phyloP scores from a whole-genome alignment of 805 yeast species.

The Kluyveromyces wickerhamii region DNA sequence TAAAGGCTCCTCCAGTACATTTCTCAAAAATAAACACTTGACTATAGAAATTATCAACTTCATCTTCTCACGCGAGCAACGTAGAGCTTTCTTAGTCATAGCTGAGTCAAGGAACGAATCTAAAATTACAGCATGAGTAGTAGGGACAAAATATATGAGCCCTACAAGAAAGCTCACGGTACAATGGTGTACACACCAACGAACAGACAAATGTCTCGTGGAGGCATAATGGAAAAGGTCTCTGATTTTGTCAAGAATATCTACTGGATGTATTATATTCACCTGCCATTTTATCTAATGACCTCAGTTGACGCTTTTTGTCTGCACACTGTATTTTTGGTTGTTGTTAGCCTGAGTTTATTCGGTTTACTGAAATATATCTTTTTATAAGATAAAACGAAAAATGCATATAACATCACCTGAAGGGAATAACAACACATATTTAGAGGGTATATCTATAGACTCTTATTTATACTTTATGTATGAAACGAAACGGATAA shows the following conservation, averaged over 20 bases:
- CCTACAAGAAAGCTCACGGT: conserved; percentile 12
- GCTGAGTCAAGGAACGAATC: too few species aligned
- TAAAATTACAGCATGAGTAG: neutral
- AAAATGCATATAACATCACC: too few species aligned
- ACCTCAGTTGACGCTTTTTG: conserved; percentile 35
- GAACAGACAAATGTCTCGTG: conserved; percentile 21
- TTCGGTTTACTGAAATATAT: conserved; percentile 32
- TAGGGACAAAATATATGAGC: conserved; percentile 3
- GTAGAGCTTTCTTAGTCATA: too few species aligned
- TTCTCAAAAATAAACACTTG: too few species aligned
- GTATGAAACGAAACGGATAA: too few species aligned
- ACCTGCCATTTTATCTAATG: conserved; percentile 38
- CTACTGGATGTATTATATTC: conserved; percentile 39
- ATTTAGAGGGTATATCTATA: too few species aligned
- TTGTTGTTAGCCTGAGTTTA: conserved; percentile 31
- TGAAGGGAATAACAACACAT: too few species aligned
- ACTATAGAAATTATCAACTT: too few species aligned
- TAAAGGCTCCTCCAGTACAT: too few species aligned
- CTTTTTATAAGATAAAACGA: conserved; percentile 18
- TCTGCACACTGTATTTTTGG: conserved; percentile 33
- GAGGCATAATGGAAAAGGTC: conserved; percentile 19
- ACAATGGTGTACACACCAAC: conserved; percentile 27
- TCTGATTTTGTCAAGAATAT: conserved; percentile 27
- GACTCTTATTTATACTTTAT: too few species aligned
- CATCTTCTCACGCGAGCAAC: too few species aligned